Evolutionary conservation across 164 flowering plant genomes (phyloP), one percentile per base, ranked within the genome.

Genomic region (Vitis labrusca): DNA sequence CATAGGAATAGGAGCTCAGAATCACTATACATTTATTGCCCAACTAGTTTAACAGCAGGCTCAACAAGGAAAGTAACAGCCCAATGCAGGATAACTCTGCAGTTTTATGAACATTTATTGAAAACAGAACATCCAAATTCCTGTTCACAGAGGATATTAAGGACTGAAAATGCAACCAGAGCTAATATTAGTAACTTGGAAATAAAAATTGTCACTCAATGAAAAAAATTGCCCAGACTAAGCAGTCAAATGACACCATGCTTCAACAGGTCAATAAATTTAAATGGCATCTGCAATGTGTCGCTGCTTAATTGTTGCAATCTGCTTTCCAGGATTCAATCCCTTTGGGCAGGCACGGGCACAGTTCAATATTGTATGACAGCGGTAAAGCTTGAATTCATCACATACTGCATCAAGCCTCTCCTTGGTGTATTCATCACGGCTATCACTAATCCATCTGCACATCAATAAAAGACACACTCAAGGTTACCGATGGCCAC

Each of bases 281-380:
- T 54, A 72, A 50, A 48, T 48, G 15, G 70, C 59, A 23, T 23
- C 66, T 15, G 68, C 10, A 30, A 80, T 61, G 87, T 92, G 89
- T 37, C 86, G 97, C 55, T 77, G 67, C 85, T 93, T 96, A 83
- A 96, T 93, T 37, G 81, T 73, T 13, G 59, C 61, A 65, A 96
- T 96, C 84, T 93, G 91, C 83, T 84, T 90, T 62, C 95, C 99
- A 47, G 99, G 99, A 77, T 89, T 96, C 79, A 96, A 77, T 37
- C 99, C 99, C 83, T 96, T 96, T 1, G 98, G 99, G 69, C 99
- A 96, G 61, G 98, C 97, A 19, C 89, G 84, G 6, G 99, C 89
- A 82, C 99, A 96, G 77, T 96, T 96, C 88, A 91, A 75, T 67
- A 96, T 96, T 19, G 98, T 93, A 73, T 96, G 99, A 79, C 98